Evolutionary conservation across 768 basidiomycete species (phyloP).

Genomic region (Phylloporus scabripes): DNA sequence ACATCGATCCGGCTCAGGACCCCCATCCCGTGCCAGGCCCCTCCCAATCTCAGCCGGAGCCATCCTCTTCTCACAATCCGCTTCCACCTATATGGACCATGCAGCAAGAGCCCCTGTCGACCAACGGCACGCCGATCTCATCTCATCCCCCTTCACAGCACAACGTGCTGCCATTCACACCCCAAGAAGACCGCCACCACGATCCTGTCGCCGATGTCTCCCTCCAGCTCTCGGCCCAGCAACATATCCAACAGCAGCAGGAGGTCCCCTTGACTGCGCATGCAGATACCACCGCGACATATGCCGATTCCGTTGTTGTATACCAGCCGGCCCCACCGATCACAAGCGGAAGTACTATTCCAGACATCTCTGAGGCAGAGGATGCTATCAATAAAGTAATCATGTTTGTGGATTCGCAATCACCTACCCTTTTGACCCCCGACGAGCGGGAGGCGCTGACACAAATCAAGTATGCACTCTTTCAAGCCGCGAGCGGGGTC

Average conservation of each 20-base stretch:
- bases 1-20: slow-evolving; percentile 24
- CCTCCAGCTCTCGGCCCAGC: slow-evolving; percentile 27
- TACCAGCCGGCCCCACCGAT: slow-evolving; percentile 32
- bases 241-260: slow-evolving; percentile 28
- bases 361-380: slow-evolving; percentile 47
- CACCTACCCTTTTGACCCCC: slow-evolving; percentile 25
- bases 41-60: slow-evolving; percentile 26
- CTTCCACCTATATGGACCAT: slow-evolving; percentile 32
- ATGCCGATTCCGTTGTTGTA: slow-evolving; percentile 27
- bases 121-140: slow-evolving; percentile 27
- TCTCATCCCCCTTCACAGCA: slow-evolving; percentile 28
- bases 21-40: slow-evolving; percentile 24
- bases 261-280: slow-evolving; percentile 28
- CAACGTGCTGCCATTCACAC: slow-evolving; percentile 25
- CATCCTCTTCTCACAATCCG: slow-evolving; percentile 24
- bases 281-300: slow-evolving; percentile 18
- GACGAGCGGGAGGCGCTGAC: slow-evolving; percentile 39
- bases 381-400: slow-evolving; percentile 51
- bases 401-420: slow-evolving; percentile 43
- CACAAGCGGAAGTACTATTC: slow-evolving; percentile 29
- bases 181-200: slow-evolving; percentile 25
- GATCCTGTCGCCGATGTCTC: slow-evolving; percentile 24
- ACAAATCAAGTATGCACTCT: slow-evolving; percentile 48
- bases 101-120: slow-evolving; percentile 27
- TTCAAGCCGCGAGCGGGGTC: slow-evolving; percentile 40